Base-by-base conservation (phyloP, 140 eudicot species). In the Erigeron philadelphicus region DNA sequence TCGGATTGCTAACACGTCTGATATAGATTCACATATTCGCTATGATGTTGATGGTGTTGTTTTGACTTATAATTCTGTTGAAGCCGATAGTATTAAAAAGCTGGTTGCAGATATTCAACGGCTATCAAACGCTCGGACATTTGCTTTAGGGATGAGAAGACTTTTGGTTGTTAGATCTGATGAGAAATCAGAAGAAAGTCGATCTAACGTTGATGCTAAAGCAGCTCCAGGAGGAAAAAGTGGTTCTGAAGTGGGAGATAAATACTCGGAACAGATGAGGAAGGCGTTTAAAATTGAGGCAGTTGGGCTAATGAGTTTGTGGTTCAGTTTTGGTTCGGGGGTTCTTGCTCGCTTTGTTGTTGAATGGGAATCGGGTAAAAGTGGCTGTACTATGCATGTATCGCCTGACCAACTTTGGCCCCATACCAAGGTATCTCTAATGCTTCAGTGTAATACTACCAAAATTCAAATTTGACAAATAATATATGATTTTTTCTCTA, bases 331-430 rank as follows among this genome's bases (percentile, higher is more conserved):
- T 79, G 94, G 97, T 68, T 83, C 96, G 1, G 96, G 86, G 57
- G 88, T 90, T 57, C 86, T 94, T 65, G 89, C 96, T 38, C 90
- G 99, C 57, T 94, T 94, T 87, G 97, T 94, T 68, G 97, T 94
- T 60, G 97, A 94, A 73, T 94, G 99, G 97, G 99, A 94, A 76
- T 83, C 95, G n/a, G 91, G 95, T 73, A 89, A 82, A 85, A 89
- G 81, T 71, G 99, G 97, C 38, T 94, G 99, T 75, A 89, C 95
- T 3, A 94, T 94, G 99, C 99, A 94, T 77, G 97, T 94, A 59
- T 87, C 99, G 21, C 99, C 99, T 25, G 97, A 94, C 80, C 96
- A 88, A 77, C 97, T 94, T 65, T 94, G 97, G 99, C 97, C 99
- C 40, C 99, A 94, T 75, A 89, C 97, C 7, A 94, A 94, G 99